Conservation (phyloP, 2,329 filamentous ascomycete species). For the Neophaeococcomyces mojaviensis region DNA sequence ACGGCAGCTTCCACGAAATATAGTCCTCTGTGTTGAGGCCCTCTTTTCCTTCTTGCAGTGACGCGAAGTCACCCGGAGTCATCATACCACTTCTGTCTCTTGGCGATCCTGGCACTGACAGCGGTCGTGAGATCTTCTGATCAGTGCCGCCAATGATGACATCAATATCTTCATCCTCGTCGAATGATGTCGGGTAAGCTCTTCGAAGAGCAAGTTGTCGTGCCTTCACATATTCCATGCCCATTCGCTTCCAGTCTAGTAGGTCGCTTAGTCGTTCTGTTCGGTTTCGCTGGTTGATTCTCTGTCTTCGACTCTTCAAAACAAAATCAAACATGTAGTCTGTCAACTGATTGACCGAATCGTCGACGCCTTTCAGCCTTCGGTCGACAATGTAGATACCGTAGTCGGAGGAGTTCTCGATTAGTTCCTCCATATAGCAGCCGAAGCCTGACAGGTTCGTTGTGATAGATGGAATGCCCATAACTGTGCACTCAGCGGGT, state of each 20-base stretch:
- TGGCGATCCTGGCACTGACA: slow-evolving; percentile 89
- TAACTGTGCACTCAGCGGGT: slow-evolving; percentile 94
- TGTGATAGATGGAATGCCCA: slow-evolving; percentile 97
- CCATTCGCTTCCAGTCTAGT: slow-evolving; percentile 98
- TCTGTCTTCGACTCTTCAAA: slow-evolving; percentile 85
- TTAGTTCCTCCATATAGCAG: slow-evolving; percentile 98
- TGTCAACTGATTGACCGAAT: slow-evolving; percentile 91
- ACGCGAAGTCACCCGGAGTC: slow-evolving; percentile 97
- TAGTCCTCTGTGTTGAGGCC: slow-evolving; percentile 94
- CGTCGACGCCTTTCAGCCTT: slow-evolving; percentile 88
- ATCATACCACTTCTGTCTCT: slow-evolving; percentile 92
- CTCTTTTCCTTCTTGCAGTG: slow-evolving; percentile 87
- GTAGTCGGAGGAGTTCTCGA: slow-evolving; percentile 96
- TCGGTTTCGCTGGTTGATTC: slow-evolving; percentile 96
- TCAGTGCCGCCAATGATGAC: slow-evolving; percentile 89
- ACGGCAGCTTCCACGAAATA: slow-evolving; percentile 96
- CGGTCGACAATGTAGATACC: slow-evolving; percentile 99
- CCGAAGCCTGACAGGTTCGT: slow-evolving; percentile 97
- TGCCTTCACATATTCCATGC: slow-evolving; percentile 97
- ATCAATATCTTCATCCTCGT: slow-evolving; percentile 66
- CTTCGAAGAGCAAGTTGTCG: slow-evolving; percentile 83
- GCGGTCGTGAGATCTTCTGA: slow-evolving; percentile 87
- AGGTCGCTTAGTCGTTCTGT: slow-evolving; percentile 92
- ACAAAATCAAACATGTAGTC: slow-evolving; percentile 92
- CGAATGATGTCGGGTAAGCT: slow-evolving; percentile 84